phyloP scores from a whole-genome alignment of 1,139 yeast species.

The Kurtzmaniella quercitrusa region DNA sequence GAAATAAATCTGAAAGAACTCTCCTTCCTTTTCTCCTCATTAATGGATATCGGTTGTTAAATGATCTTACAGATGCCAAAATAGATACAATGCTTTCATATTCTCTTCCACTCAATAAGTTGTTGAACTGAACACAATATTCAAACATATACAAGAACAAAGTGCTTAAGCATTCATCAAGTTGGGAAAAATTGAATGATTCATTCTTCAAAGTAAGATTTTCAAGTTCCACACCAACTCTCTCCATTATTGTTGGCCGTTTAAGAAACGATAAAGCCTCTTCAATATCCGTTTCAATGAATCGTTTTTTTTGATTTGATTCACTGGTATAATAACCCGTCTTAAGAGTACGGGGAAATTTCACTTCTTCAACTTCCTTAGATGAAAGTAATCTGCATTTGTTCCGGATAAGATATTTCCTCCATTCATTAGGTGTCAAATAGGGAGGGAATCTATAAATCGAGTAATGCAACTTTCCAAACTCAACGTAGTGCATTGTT shows the following conservation, averaged over 20 bases:
- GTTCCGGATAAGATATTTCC: conserved; percentile 2
- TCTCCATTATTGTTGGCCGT: conserved; percentile 3
- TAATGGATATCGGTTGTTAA: background rate
- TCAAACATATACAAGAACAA: conserved; percentile 4
- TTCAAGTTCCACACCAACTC: background rate
- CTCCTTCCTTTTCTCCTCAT: background rate
- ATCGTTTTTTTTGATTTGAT: background rate
- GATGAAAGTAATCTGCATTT: background rate
- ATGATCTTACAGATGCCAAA: conserved; percentile 2
- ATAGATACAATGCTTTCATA: background rate
- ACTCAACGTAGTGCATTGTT: background rate
- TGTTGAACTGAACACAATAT: conserved; percentile 4
- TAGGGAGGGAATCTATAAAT: conserved; percentile 5
- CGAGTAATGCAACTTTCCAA: background rate
- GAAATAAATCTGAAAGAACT: background rate
- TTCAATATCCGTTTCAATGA: conserved; percentile 2
- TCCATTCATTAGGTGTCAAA: conserved; percentile 4
- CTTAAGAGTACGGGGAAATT: background rate
- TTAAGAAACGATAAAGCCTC: conserved; percentile 1
- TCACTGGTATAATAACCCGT: background rate
- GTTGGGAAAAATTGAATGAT: background rate
- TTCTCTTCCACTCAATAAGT: background rate
- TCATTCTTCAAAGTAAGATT: background rate
- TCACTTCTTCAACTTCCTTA: background rate
- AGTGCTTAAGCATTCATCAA: conserved; percentile 4